These are phyloP conservation scores for Neurospora hispaniola DNA, from an alignment of 495 filamentous ascomycete genomes.

Conservation along the genomic window DNA sequence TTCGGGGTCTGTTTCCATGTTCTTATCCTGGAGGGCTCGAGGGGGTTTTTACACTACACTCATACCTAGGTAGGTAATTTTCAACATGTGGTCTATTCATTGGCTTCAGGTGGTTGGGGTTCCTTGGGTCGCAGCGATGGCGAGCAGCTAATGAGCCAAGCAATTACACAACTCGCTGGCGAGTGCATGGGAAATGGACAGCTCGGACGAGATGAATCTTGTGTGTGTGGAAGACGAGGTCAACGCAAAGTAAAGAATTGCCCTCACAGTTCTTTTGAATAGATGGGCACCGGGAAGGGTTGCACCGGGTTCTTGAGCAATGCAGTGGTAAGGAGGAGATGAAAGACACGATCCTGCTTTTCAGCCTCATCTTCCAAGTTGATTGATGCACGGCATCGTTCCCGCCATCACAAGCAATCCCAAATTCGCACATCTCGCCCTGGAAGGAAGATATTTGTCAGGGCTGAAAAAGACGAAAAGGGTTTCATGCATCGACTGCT, in stretches of 20 bases:
- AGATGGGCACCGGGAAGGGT: not conserved
- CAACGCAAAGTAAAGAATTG: not conserved
- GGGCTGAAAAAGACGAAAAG: not conserved
- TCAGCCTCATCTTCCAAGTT: not conserved
- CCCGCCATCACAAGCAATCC: not conserved
- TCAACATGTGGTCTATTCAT: not conserved
- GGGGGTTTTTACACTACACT: not conserved
- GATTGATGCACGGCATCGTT: not conserved
- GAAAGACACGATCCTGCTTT: not conserved
- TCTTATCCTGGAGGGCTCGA: not conserved
- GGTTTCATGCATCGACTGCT: not conserved
- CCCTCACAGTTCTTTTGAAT: not conserved
- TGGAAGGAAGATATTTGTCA: not conserved
- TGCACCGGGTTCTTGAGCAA: not conserved
- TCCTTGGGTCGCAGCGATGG: not conserved
- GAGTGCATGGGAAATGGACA: not conserved
- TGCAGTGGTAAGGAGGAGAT: not conserved
- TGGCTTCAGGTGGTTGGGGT: not conserved
- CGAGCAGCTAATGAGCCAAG: not conserved
- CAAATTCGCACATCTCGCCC: not conserved
- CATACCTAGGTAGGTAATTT: not conserved
- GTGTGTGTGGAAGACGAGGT: not conserved
- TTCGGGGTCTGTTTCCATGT: not conserved
- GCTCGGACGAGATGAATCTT: not conserved
- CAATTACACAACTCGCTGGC: not conserved